Evolutionary conservation across 805 yeast species (phyloP), one percentile per base, ranked within the genome.

Genomic region (Candida sonorensis): DNA sequence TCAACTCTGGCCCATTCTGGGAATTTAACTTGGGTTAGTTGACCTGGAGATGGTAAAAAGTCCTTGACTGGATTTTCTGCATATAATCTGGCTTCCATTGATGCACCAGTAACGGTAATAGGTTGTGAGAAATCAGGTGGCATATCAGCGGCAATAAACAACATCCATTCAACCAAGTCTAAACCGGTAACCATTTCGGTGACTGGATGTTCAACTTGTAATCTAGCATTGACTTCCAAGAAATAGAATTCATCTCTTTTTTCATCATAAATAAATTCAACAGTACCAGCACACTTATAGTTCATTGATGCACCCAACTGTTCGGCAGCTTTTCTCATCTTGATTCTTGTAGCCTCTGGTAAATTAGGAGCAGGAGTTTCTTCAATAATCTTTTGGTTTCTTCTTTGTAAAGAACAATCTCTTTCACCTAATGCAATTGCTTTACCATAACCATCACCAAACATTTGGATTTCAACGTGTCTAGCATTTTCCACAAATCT

Each of bases 341-440:
- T 69, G 27, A 58, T 58, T 50, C 96, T 72, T 3, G 95, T 87
- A 5, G 70, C 56, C 35, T 76, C 87, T 5, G 96, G 94, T 44
- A 90, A 71, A 51, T 83, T 80, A 27, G 97, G 97, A 35, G 97
- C 97, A 4, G 98, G 98, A 1, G 97, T 90, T 59, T 92, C 98
- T 62, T 90, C 98, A 41, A 90, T 85, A 45, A 90, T 67, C 65
- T 90, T 90, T 61, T 90, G 98, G 63, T 90, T 90, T 64, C 98
- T 82, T 61, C 98, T 81, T 62, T 90, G 98, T 52, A 92, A 69
- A 14, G 97, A 90, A 61, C 98, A 90, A 59, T 90, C 98, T 65
- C 98, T 77, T 65, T 92, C 98, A 35, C 97, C 97, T 29, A 92
- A 58, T 4, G 97, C 95, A 55, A 88, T 77, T 5, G 96, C 97